A percentile compares a stretch with the other conserved stretches of the same genome.
phyloP scores from a whole-genome alignment of 208 protist species.

The Tritrichomonas musculus region DNA sequence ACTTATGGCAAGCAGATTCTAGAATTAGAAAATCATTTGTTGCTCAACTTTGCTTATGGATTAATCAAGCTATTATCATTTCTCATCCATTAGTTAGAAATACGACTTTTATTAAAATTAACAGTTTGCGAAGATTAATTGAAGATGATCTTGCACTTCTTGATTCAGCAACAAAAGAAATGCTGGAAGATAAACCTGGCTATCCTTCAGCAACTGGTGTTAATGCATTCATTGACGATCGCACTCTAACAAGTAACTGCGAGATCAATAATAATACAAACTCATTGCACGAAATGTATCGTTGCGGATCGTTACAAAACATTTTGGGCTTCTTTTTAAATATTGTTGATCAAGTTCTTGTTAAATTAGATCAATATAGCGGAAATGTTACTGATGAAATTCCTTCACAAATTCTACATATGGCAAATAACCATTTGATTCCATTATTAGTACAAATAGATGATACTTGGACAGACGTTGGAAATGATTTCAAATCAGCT shows the following conservation, averaged over 20 bases:
- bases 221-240: neutral
- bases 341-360: neutral
- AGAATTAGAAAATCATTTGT: no score
- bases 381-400: neutral
- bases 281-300: neutral
- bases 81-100: no score
- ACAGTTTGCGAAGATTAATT: no score
- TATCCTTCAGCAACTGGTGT: neutral
- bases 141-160: neutral
- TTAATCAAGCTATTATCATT: no score
- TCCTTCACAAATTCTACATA: neutral
- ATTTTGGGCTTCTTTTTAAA: neutral
- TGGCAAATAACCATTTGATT: neutral
- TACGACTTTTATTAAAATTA: no score
- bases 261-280: no score
- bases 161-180: no score
- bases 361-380: neutral
- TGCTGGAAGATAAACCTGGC: no score
- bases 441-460: neutral
- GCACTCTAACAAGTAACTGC: neutral
- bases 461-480: neutral
- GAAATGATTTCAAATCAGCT: neutral
- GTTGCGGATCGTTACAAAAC: neutral
- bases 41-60: no score
- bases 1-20: no score